These are phyloP conservation scores for Echites panduratus DNA, from an alignment of 257 asterid species.

Conservation along the genomic window DNA sequence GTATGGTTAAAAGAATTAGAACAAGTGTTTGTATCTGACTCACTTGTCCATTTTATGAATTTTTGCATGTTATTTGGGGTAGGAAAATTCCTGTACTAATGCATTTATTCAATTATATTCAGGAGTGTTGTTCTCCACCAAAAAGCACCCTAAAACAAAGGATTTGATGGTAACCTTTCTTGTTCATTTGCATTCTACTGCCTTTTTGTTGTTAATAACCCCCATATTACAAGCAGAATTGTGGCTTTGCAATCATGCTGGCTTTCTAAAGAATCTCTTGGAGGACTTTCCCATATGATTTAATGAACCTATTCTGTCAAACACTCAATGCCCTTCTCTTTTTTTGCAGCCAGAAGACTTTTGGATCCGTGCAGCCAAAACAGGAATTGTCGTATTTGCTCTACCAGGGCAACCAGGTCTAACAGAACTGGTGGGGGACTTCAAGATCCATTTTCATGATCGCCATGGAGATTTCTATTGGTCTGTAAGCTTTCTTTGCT, in stretches of 20 bases:
- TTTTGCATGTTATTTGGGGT: neutral
- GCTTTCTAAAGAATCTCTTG: neutral
- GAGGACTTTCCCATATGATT: neutral
- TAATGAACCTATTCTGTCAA: neutral
- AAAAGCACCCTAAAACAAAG: conserved; percentile 86
- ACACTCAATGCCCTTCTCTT: neutral
- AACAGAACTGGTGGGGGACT: conserved; percentile 86
- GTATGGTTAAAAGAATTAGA: neutral
- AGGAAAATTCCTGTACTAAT: neutral
- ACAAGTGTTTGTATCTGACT: neutral
- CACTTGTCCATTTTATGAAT: neutral
- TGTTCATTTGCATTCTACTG: neutral
- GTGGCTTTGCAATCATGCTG: neutral
- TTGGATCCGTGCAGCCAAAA: conserved; percentile 85
- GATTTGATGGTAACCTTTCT: conserved; percentile 70
- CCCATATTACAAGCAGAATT: neutral
- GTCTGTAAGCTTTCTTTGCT: conserved; percentile 37
- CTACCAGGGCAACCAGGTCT: conserved; percentile 96
- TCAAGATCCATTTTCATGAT: conserved; percentile 86
- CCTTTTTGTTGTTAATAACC: neutral
- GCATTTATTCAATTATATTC: conserved; percentile 16
- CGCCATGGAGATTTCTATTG: conserved; percentile 98
- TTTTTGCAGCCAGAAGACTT: conserved; percentile 84
- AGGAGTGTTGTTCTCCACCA: conserved; percentile 84
- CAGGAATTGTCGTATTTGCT: conserved; percentile 86